A percentile compares a stretch with the other conserved stretches of the same genome.
Conservation (phyloP, 352 stramenopile genomes). For the Globisporangium okanoganense region DNA sequence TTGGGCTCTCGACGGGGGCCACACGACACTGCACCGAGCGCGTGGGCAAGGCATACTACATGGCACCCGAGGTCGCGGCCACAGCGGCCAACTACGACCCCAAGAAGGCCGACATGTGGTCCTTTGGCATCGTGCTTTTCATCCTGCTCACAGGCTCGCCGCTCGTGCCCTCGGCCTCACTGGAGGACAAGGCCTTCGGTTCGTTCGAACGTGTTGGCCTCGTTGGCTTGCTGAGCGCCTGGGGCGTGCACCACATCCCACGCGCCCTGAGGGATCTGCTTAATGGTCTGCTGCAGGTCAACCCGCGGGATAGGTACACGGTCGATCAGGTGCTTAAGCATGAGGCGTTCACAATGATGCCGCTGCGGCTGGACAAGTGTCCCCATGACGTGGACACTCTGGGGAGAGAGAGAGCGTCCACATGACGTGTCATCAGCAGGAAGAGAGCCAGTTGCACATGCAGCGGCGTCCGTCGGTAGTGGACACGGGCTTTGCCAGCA, state of each 20-base stretch:
- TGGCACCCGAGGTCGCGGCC: conserved; percentile 36
- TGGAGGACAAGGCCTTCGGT: conserved; percentile 30
- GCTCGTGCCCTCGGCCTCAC: conserved; percentile 28
- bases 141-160: conserved; percentile 52
- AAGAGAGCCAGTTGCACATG: background rate
- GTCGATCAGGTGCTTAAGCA: background rate
- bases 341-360: conserved; percentile 1
- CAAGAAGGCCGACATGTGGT: conserved; percentile 47
- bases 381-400: background rate
- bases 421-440: background rate
- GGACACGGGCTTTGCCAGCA: background rate
- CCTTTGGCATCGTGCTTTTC: conserved; percentile 53
- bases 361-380: background rate
- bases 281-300: conserved; percentile 26
- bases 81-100: conserved; percentile 22
- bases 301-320: conserved; percentile 9
- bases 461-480: background rate
- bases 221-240: conserved; percentile 27
- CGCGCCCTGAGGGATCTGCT: background rate
- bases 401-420: background rate
- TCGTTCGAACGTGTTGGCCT: conserved; percentile 25
- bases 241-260: conserved; percentile 18
- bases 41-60: conserved; percentile 51
- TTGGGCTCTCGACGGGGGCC: conserved; percentile 35
- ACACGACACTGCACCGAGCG: conserved; percentile 18